Evolutionary conservation across 305 asterid species (phyloP).

Genomic region (Fraxinus floribunda): DNA sequence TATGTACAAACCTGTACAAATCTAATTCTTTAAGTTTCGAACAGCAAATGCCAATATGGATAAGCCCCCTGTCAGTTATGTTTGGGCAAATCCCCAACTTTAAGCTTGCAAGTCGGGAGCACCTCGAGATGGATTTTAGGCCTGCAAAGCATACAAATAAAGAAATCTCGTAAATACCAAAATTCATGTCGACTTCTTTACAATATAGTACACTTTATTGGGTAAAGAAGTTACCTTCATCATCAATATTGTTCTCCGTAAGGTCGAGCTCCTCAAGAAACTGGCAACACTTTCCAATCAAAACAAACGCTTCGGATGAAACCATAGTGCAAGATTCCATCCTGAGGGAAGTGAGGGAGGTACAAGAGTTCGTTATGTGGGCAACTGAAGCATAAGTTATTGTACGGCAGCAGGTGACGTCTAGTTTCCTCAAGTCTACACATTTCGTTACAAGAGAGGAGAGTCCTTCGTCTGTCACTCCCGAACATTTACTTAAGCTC

Average conservation of each 20-base stretch:
- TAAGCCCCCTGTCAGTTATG: conserved; percentile 67
- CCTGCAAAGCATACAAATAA: conserved; percentile 39
- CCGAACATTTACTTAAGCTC: conserved; percentile 82
- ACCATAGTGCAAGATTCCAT: conserved; percentile 88
- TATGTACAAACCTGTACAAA: conserved; percentile 62
- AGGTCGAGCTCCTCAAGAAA: conserved; percentile 88
- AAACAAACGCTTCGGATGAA: conserved; percentile 67
- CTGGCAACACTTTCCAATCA: conserved; percentile 79
- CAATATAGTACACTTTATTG: neutral
- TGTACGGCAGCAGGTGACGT: conserved; percentile 90
- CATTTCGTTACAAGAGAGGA: conserved; percentile 67
- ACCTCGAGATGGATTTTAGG: conserved; percentile 62
- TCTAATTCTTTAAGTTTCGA: conserved; percentile 79
- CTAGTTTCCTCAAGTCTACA: conserved; percentile 63
- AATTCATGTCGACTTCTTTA: neutral
- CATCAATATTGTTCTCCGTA: conserved; percentile 87
- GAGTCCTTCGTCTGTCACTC: conserved; percentile 92
- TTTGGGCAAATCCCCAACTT: conserved; percentile 81
- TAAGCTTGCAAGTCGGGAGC: conserved; percentile 59
- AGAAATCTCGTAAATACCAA: conserved; percentile 7
- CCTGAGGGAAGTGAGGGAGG: conserved; percentile 68
- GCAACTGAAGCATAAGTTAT: conserved; percentile 68
- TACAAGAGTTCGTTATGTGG: conserved; percentile 70
- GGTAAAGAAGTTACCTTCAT: conserved; percentile 58
- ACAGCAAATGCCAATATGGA: conserved; percentile 64